phyloP scores from a whole-genome alignment of 176 grass and related monocot genomes.

The Triticum dicoccoides region DNA sequence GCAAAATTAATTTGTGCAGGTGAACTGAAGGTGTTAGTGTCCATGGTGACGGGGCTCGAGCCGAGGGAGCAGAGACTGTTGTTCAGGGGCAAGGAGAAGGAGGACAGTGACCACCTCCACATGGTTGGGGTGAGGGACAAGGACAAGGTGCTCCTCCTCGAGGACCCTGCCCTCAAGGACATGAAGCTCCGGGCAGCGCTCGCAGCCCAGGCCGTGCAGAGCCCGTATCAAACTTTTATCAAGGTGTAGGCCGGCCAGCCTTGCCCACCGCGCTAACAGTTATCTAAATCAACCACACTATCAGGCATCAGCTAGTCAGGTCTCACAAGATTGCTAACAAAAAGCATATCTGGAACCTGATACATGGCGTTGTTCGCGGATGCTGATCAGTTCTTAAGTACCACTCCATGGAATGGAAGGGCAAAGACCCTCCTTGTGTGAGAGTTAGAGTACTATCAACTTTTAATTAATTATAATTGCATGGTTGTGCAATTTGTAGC shows the following conservation, averaged over 20 bases:
- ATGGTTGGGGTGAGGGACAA: constrained; percentile 85
- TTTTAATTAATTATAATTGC: not conserved
- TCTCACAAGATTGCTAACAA: not conserved
- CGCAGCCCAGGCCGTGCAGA: not conserved
- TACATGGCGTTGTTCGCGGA: not conserved
- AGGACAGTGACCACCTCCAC: constrained; percentile 79
- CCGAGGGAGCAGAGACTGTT: constrained; percentile 80
- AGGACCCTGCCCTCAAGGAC: constrained; percentile 87
- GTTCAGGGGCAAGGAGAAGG: constrained; percentile 93
- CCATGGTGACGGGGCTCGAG: constrained; percentile 69
- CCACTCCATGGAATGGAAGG: constrained; percentile 22
- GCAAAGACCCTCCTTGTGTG: constrained; percentile 11
- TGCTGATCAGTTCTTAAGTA: not conserved
- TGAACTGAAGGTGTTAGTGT: constrained; percentile 64
- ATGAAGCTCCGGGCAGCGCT: constrained; percentile 48
- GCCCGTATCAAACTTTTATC: constrained; percentile 20
- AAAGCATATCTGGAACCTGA: not conserved
- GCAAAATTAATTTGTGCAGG: constrained; percentile 29
- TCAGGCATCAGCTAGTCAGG: not conserved
- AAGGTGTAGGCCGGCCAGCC: not conserved
- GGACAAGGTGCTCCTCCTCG: constrained; percentile 81
- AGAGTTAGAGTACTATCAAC: constrained; percentile 2
- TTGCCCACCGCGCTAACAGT: not conserved
- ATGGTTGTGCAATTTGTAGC: not conserved
- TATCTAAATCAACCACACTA: not conserved